These are phyloP conservation scores for Solanum chmielewskii DNA, from an alignment of 257 asterid genomes.

Conservation along the genomic window DNA sequence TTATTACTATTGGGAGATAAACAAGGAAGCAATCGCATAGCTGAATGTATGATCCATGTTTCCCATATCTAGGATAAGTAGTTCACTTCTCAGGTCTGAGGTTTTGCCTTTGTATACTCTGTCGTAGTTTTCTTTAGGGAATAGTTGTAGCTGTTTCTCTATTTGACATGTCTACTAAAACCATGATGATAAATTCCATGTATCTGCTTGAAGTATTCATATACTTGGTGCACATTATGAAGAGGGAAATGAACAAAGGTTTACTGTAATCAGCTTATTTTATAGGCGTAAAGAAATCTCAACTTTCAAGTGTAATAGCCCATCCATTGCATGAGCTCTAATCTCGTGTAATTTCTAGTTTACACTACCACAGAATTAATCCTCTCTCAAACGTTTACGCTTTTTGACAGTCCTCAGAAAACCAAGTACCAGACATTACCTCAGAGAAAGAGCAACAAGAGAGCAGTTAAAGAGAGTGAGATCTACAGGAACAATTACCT, in stretches of 20 bases:
- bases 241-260: not conserved
- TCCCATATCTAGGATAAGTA: not conserved
- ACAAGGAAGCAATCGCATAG: not conserved
- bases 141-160: not conserved
- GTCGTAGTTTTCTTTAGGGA: not conserved
- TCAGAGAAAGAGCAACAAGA: constrained; percentile 34
- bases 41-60: not conserved
- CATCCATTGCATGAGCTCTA: not conserved
- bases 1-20: not conserved
- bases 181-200: not conserved
- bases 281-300: not conserved
- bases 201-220: not conserved
- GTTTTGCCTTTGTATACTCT: not conserved
- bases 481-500: constrained; percentile 42
- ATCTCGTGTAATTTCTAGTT: not conserved
- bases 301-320: not conserved
- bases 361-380: not conserved
- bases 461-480: constrained; percentile 33
- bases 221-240: not conserved
- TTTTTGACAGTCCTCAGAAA: constrained; percentile 34
- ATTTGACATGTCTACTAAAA: not conserved
- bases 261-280: not conserved
- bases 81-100: not conserved
- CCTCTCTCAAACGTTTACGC: not conserved
- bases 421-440: constrained; percentile 31